Evolutionary conservation across 176 grass and related monocot species (phyloP).

Genomic region (Lolium multiflorum): DNA sequence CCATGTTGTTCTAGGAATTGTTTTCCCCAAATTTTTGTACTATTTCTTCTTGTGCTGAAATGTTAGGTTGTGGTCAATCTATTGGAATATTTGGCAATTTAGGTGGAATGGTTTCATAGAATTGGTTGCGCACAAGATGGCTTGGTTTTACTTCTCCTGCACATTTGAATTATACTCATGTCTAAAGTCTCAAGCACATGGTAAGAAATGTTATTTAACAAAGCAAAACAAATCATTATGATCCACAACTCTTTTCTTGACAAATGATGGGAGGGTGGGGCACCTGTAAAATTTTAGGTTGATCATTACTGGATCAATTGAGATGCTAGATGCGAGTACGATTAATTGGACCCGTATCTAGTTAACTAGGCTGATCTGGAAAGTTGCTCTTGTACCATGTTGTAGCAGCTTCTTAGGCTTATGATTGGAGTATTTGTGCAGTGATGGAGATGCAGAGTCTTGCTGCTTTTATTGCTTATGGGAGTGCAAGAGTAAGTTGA

Average conservation of each 20-base stretch:
- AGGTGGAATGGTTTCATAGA: neutral
- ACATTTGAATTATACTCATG: neutral
- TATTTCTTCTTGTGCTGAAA: no score
- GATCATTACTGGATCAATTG: conserved; percentile 29
- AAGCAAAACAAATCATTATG: neutral
- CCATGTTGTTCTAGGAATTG: neutral
- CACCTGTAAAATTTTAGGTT: neutral
- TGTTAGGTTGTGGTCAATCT: no score
- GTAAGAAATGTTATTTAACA: neutral
- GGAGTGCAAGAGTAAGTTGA: conserved; percentile 7
- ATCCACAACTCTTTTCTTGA: neutral
- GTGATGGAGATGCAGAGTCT: conserved; percentile 16
- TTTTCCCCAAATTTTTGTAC: neutral
- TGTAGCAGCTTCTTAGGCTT: conserved; percentile 22
- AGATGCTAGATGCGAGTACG: neutral
- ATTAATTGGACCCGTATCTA: conserved; percentile 38
- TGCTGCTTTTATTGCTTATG: conserved; percentile 18
- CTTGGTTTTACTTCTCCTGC: conserved; percentile 16
- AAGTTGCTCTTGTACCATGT: conserved; percentile 3
- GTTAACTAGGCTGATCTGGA: conserved; percentile 36
- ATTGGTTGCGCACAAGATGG: neutral
- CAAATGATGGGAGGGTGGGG: conserved; percentile 11
- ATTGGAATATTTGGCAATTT: neutral
- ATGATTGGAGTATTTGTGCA: conserved; percentile 22
- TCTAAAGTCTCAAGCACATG: neutral